Conservation (phyloP, 352 stramenopile genomes). For the Pythium monospermum region DNA sequence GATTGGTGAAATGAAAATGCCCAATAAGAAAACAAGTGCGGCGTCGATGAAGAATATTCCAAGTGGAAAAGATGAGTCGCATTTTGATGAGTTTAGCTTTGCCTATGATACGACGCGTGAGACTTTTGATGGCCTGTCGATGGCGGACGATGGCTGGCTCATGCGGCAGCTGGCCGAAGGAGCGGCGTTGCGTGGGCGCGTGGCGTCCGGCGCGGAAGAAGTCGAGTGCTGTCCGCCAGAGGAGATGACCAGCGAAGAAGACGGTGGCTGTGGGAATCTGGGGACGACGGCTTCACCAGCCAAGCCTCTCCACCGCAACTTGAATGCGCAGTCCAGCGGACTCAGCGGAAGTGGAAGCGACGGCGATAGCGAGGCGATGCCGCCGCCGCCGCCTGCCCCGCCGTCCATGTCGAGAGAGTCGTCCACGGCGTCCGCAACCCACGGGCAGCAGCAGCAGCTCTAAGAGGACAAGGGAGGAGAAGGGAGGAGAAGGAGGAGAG, state of each 20-base stretch:
- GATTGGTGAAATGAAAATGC: constrained; percentile 66
- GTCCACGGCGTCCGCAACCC: background rate
- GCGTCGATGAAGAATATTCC: constrained; percentile 16
- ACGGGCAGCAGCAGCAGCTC: background rate
- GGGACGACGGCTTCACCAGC: background rate
- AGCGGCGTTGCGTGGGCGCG: constrained; percentile 60
- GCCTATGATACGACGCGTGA: constrained; percentile 73
- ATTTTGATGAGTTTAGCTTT: constrained; percentile 89
- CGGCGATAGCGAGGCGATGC: constrained; percentile 33
- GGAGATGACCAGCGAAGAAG: constrained; percentile 54
- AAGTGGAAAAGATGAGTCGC: constrained; percentile 46
- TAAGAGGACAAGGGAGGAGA: background rate
- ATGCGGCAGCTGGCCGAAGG: constrained; percentile 76
- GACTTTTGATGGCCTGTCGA: constrained; percentile 73
- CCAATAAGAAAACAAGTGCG: constrained; percentile 41
- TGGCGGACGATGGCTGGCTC: constrained; percentile 81
- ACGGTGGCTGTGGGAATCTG: constrained; percentile 21
- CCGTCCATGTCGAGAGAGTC: background rate
- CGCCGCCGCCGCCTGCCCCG: background rate
- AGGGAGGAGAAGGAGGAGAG: no score
- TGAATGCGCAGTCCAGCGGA: constrained; percentile 51
- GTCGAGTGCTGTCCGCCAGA: constrained; percentile 34
- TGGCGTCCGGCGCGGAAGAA: constrained; percentile 47
- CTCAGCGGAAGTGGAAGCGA: constrained; percentile 49
- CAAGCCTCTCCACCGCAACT: constrained; percentile 27